Percentiles rank a stretch among this genome's conserved stretches.
phyloP scores from a whole-genome alignment of 2,329 filamentous ascomycete species.

The Paraphoma chrysanthemicola region DNA sequence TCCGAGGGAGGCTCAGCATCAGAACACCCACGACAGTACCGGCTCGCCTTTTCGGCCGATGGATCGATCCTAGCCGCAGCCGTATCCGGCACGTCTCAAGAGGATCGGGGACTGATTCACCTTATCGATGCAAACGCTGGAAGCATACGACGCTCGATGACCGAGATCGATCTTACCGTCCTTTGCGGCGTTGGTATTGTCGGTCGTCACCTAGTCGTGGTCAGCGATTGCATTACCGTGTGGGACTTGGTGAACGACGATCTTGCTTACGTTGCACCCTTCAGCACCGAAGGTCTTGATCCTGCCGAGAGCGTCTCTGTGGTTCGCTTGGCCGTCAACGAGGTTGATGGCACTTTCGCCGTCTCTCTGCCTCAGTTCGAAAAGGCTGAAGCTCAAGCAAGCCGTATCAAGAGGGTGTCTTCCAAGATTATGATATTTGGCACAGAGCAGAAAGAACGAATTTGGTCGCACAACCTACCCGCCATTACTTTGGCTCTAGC shows the following conservation, averaged over 20 bases:
- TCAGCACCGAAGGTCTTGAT: slow-evolving; percentile 51
- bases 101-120: slow-evolving; percentile 69
- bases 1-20: slow-evolving; percentile 31
- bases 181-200: slow-evolving; percentile 75
- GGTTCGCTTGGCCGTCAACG: slow-evolving; percentile 73
- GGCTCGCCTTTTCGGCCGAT: slow-evolving; percentile 71
- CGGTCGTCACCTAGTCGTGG: slow-evolving; percentile 74
- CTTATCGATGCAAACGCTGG: slow-evolving; percentile 78
- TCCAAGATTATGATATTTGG: slow-evolving; percentile 71
- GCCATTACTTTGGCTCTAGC: slow-evolving; percentile 71
- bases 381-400: slow-evolving; percentile 37
- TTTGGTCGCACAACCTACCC: slow-evolving; percentile 63
- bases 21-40: slow-evolving; percentile 60
- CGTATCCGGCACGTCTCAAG: slow-evolving; percentile 39
- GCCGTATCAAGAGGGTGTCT: slow-evolving; percentile 45
- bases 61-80: slow-evolving; percentile 45
- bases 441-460: slow-evolving; percentile 63
- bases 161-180: slow-evolving; percentile 70
- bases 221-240: slow-evolving; percentile 76
- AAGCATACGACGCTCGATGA: slow-evolving; percentile 69
- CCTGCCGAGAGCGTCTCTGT: slow-evolving; percentile 50
- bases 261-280: slow-evolving; percentile 69
- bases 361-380: slow-evolving; percentile 47
- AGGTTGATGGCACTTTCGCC: slow-evolving; percentile 56
- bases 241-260: slow-evolving; percentile 86